Evolutionary conservation across 2,329 filamentous ascomycete genomes (phyloP).

Genomic region (Chaetomium strumarium): DNA sequence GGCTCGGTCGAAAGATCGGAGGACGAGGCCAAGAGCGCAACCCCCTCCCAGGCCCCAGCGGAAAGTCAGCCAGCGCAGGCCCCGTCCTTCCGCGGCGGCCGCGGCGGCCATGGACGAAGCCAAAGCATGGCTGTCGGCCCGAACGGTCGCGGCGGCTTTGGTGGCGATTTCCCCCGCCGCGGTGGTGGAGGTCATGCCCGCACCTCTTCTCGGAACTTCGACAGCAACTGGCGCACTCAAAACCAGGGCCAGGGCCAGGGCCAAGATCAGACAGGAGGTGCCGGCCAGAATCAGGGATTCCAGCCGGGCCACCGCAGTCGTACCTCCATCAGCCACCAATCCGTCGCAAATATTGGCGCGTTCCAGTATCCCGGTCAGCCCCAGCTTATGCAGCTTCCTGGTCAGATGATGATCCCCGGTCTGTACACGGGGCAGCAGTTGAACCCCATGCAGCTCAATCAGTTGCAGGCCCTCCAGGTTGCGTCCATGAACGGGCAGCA

Average conservation of each 20-base stretch:
- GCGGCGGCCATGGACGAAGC: constrained; percentile 64
- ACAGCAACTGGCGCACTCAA: constrained; percentile 95
- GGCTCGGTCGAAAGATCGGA: constrained; percentile 54
- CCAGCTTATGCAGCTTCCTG: constrained; percentile 79
- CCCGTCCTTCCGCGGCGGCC: constrained; percentile 46
- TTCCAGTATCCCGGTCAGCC: constrained; percentile 89
- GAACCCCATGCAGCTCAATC: constrained; percentile 80
- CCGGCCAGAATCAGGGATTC: constrained; percentile 63
- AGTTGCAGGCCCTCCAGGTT: constrained; percentile 87
- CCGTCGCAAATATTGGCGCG: constrained; percentile 72
- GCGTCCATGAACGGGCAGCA: constrained; percentile 75
- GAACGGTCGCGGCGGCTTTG: constrained; percentile 57
- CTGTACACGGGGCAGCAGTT: constrained; percentile 82
- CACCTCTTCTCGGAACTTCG: constrained; percentile 86
- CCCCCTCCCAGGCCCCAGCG: constrained; percentile 28
- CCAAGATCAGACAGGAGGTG: constrained; percentile 49
- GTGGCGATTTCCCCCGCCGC: constrained; percentile 65
- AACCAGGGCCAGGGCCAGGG: constrained; percentile 62
- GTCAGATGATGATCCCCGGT: constrained; percentile 79
- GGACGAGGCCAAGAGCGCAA: constrained; percentile 40
- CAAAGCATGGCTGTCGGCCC: constrained; percentile 84
- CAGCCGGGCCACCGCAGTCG: constrained; percentile 88
- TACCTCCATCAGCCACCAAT: constrained; percentile 76
- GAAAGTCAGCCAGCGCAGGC: constrained; percentile 37
- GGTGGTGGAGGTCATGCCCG: constrained; percentile 76